Percentiles rank a stretch among this genome's conserved stretches.
These are phyloP conservation scores for Agrocybe chaxingu DNA, from an alignment of 768 basidiomycete genomes.

Conservation along the genomic window DNA sequence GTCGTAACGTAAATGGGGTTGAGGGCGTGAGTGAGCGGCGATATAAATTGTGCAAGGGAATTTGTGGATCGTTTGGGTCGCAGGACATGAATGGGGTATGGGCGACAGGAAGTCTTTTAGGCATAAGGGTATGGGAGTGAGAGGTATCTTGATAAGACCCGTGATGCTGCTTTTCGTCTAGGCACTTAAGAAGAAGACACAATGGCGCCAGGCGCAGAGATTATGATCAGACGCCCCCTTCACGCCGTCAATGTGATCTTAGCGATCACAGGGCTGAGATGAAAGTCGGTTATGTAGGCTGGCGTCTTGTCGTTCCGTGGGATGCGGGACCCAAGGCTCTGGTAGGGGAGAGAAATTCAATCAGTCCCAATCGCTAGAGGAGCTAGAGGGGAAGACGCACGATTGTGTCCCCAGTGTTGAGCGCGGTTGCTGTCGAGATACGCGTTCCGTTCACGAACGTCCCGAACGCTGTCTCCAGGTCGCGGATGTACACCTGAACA, in stretches of 20 bases:
- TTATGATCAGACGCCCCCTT: too few species aligned
- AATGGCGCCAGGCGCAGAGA: too few species aligned
- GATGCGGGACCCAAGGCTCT: constrained; percentile 40
- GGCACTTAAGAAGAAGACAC: too few species aligned
- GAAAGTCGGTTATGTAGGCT: constrained; percentile 35
- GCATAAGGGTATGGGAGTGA: too few species aligned
- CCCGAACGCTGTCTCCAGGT: constrained; percentile 43
- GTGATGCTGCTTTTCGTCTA: too few species aligned
- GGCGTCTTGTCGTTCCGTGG: constrained; percentile 36
- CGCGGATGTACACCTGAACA: constrained; percentile 43
- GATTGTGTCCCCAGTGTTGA: constrained; percentile 41
- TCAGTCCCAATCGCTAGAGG: constrained; percentile 7
- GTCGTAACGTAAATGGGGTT: too few species aligned
- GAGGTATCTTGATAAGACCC: too few species aligned
- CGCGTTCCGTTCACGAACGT: constrained; percentile 45
- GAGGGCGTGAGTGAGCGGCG: too few species aligned
- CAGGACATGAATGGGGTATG: too few species aligned
- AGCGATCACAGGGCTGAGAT: constrained; percentile 44
- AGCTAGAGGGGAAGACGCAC: constrained; percentile 25
- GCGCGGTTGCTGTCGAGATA: constrained; percentile 31
- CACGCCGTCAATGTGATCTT: constrained; percentile 18
- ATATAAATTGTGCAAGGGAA: too few species aligned
- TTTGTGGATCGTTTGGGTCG: too few species aligned
- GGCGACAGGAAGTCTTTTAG: too few species aligned
- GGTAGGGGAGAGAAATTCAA: constrained; percentile 1